Base-by-base conservation (phyloP, 2,329 filamentous ascomycete species). In the Davidsoniella eucalypti region DNA sequence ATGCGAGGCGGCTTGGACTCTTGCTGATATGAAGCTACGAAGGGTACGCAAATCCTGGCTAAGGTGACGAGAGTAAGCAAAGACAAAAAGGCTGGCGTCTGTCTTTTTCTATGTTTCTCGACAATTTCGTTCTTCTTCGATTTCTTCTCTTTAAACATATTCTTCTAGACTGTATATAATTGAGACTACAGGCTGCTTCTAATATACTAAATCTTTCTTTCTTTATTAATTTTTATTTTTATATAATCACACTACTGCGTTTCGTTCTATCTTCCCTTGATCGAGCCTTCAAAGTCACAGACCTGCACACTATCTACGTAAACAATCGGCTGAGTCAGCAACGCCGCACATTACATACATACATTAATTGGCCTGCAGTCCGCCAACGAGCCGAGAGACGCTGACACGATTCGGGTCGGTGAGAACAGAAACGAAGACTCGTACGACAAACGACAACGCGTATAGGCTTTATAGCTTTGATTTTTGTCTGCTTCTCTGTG, bases 71-170 rank as follows among this genome's bases (percentile, higher is more conserved):
- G 45, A 37, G 39, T 44, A 50, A 44, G 45, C 18, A 36, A 50
- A 38, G 29, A 45, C 40, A 50, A 45, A 50, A 50, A 16, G 47
- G 29, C 26, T 42, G 33, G 41, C 29, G 16, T 39, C 23, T 43
- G 4, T 26, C 16, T 37, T 47, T 47, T 18, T 38, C 38, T 47
- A 38, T 23, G 26, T 47, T 26, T 47, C 23, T 25, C 18, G 17
- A 38, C 1, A 16, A 36, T 39, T 38, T 47, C 33, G 14, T 38
- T 47, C 38, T 41, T 50, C 33, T 45, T 50, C 16, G 18, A 14
- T 17, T n/a, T 26, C 37, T 44, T 38, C 37, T 21, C 18, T 44
- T 29, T 8, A 9, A n/a, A 29, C 9, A 5, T 29, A 3, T 45
- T 45, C 25, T 25, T 14, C 41, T 21, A 6, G 25, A 9, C 18